Base-by-base conservation (phyloP, 805 yeast species). In the Ogataea haglerorum region DNA sequence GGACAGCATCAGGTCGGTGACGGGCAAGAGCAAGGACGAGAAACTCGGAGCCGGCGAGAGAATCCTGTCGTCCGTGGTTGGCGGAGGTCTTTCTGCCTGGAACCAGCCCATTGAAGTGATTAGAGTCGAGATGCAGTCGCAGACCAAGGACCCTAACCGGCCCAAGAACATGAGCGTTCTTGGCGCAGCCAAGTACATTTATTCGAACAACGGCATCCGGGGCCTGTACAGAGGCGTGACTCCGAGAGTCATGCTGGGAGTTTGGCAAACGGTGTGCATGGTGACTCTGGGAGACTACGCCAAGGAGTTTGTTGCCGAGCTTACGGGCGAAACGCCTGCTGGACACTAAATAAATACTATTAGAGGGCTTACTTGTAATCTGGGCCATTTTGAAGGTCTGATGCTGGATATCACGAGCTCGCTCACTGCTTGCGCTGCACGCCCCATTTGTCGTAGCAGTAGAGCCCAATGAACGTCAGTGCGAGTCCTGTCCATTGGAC, bases 231-330 rank as follows among this genome's bases (percentile, higher is more conserved):
- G 96, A 65, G 99, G 99, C 61, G 96, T 90, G 32, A 80, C 98
- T 12, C 98, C 99, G 54, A 85, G 99, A 75, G 78, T 93, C 53
- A 97, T 95, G 42, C 76, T 93, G 51, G 95, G 98, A 57, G 83
- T 91, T 48, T 93, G 98, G 97, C 99, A 93, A 72, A 91, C 98
- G 3, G 88, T 91, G 33, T 91, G 95, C 65, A 91, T 91, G 98
- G 98, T 91, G 45, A 96, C 96, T 10, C 80, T 93, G 52, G 99
- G 98, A 63, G 99, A 93, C 60, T 86, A 89, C 66, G 89, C 89
- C 24, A 83, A 79, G 63, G 88, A 82, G 41, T 70, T 72, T 42
- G 83, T 83, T 37, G 86, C 73, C 23, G 72, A 64, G 42, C 40
- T 81, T 45, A 79, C 86, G 5, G 85, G 85, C 38, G 78, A 79